phyloP scores from a whole-genome alignment of 768 basidiomycete genomes.

The Porpolomopsis calyptriformis region DNA sequence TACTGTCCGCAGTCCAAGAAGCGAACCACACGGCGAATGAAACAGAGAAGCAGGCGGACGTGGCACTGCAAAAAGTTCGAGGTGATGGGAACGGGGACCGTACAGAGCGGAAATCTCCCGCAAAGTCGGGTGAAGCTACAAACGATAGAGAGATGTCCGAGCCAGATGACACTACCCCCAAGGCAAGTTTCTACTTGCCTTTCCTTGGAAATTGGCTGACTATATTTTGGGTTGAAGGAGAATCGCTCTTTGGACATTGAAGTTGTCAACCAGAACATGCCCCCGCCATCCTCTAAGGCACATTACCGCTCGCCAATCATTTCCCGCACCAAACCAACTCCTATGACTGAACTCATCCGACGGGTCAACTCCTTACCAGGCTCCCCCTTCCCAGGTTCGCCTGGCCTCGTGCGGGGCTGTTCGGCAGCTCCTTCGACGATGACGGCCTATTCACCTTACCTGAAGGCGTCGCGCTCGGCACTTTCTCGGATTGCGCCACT shows the following conservation, averaged over 20 bases:
- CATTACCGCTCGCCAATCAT: slow-evolving; percentile 31
- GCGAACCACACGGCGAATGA: too few species aligned
- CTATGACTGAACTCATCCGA: slow-evolving; percentile 69
- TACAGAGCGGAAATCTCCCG: neutral
- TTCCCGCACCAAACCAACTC: slow-evolving; percentile 39
- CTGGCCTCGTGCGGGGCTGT: slow-evolving; percentile 13
- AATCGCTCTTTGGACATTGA: slow-evolving; percentile 5
- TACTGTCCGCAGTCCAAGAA: too few species aligned
- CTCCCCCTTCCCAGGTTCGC: slow-evolving; percentile 42
- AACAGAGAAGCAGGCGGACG: too few species aligned
- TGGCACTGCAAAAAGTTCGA: neutral
- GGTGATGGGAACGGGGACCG: neutral
- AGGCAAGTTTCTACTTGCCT: neutral
- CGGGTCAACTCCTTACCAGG: slow-evolving; percentile 57
- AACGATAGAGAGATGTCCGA: slow-evolving; percentile 6
- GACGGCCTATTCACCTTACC: slow-evolving; percentile 49
- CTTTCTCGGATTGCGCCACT: slow-evolving; percentile 66
- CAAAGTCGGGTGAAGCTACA: slow-evolving; percentile 1
- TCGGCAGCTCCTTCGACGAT: slow-evolving; percentile 11
- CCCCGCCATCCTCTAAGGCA: slow-evolving; percentile 22
- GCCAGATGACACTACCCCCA: neutral
- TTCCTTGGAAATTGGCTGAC: neutral
- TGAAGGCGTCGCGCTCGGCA: slow-evolving; percentile 51
- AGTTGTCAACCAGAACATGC: slow-evolving; percentile 1
- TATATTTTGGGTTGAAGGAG: slow-evolving; percentile 5